Conservation (phyloP, 2,329 filamentous ascomycete genomes). For the Xylaria hypoxylon region DNA sequence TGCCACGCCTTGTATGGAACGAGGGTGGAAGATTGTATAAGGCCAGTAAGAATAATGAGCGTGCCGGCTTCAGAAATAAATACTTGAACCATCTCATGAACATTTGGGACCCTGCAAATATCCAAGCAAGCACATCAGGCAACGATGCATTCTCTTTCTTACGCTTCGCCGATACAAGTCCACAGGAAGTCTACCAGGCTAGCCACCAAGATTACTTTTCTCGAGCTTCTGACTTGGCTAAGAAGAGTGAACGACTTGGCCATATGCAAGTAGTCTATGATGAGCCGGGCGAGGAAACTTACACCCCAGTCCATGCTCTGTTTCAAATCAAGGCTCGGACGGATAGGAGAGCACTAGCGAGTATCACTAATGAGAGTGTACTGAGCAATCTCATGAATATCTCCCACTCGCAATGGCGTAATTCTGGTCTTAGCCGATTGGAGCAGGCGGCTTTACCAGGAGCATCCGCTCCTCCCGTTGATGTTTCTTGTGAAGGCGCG, state of each 20-base stretch:
- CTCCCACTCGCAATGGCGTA: constrained; percentile 71
- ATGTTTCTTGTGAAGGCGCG: constrained; percentile 79
- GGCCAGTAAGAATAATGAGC: constrained; percentile 76
- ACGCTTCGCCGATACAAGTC: constrained; percentile 83
- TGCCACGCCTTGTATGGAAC: constrained; percentile 86
- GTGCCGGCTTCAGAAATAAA: constrained; percentile 82
- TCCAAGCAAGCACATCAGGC: constrained; percentile 71
- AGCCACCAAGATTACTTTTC: constrained; percentile 79
- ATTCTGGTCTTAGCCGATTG: constrained; percentile 79
- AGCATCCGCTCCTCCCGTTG: constrained; percentile 86
- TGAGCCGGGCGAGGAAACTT: constrained; percentile 70
- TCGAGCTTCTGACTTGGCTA: constrained; percentile 73
- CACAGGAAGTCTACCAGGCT: constrained; percentile 76
- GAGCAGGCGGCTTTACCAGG: constrained; percentile 84
- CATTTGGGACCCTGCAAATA: constrained; percentile 85
- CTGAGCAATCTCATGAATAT: constrained; percentile 84
- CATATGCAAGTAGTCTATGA: constrained; percentile 78
- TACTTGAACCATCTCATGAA: constrained; percentile 87
- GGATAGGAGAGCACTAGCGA: constrained; percentile 73
- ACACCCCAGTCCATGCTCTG: constrained; percentile 79
- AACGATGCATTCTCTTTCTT: constrained; percentile 86
- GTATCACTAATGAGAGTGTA: constrained; percentile 77
- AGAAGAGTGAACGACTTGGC: constrained; percentile 69
- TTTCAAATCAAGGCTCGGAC: constrained; percentile 82
- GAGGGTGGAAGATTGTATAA: constrained; percentile 81